A percentile compares a stretch with the other conserved stretches of the same genome.
These are phyloP conservation scores for Hymenoscyphus infarciens DNA, from an alignment of 2,329 filamentous ascomycete genomes.

Conservation along the genomic window DNA sequence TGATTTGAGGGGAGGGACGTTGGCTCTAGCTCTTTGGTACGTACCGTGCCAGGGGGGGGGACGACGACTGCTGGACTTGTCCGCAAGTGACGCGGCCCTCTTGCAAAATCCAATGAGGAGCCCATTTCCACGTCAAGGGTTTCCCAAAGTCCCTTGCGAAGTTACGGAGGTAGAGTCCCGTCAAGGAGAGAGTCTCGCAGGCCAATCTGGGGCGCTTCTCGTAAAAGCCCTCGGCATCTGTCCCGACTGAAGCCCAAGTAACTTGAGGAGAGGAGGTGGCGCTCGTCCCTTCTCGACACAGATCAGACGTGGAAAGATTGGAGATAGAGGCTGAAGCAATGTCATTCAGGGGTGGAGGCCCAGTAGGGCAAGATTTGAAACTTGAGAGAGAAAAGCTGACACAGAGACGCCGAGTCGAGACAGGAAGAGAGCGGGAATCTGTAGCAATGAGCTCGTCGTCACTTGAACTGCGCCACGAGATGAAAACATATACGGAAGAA, in stretches of 20 bases:
- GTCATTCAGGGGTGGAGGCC: neutral
- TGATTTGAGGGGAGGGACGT: neutral
- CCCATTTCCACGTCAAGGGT: too few species aligned
- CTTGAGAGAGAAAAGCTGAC: neutral
- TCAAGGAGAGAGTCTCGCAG: too few species aligned
- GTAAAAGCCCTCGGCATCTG: neutral
- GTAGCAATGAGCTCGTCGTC: neutral
- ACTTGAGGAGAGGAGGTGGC: constrained; percentile 1
- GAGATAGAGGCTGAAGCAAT: neutral
- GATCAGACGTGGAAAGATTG: neutral
- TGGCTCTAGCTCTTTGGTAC: neutral
- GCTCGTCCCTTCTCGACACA: constrained; percentile 2
- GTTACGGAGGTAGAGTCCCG: too few species aligned
- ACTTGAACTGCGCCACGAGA: neutral
- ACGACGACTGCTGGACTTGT: neutral
- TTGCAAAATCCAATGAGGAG: neutral
- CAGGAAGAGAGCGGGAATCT: neutral
- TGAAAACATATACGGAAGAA: neutral
- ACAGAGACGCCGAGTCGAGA: too few species aligned
- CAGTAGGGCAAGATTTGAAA: neutral
- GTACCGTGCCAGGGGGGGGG: neutral
- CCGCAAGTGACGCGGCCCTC: neutral
- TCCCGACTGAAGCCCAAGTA: neutral
- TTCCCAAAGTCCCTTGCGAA: too few species aligned
- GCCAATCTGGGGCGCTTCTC: neutral